Conservation (phyloP, 306 rosid genomes). For the Dalbergia cultrata region DNA sequence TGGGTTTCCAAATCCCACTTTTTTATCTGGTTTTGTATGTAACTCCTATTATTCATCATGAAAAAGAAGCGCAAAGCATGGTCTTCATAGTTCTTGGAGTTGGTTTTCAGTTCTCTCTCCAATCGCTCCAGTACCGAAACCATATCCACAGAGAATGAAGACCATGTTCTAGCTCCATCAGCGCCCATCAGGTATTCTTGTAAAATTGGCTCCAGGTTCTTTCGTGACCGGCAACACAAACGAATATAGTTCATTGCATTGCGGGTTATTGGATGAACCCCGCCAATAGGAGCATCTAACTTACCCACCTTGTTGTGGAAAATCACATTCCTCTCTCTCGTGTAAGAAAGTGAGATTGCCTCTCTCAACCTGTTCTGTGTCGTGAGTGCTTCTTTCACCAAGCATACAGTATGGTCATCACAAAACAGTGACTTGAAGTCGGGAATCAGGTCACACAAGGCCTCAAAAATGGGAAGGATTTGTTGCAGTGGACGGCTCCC, state of each 20-base stretch:
- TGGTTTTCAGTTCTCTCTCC: slow-evolving; percentile 71
- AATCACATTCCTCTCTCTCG: slow-evolving; percentile 52
- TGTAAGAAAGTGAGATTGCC: background rate
- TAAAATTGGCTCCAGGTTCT: slow-evolving; percentile 13
- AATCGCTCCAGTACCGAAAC: slow-evolving; percentile 68
- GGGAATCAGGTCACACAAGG: slow-evolving; percentile 61
- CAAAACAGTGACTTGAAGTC: slow-evolving; percentile 65
- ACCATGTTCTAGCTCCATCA: slow-evolving; percentile 25
- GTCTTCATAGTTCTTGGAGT: slow-evolving; percentile 66
- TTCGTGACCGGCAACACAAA: background rate
- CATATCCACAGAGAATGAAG: slow-evolving; percentile 62
- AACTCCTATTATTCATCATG: slow-evolving; percentile 76
- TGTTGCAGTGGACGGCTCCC: slow-evolving; percentile 70
- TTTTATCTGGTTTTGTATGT: slow-evolving; percentile 57
- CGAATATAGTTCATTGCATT: background rate
- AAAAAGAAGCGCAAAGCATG: slow-evolving; percentile 63
- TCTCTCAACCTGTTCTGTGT: background rate
- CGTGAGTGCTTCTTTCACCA: background rate
- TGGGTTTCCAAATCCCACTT: slow-evolving; percentile 55
- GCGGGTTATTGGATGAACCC: slow-evolving; percentile 3
- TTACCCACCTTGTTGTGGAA: background rate
- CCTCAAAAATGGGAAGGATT: slow-evolving; percentile 65
- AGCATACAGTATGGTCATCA: slow-evolving; percentile 50
- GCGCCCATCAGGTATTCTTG: slow-evolving; percentile 43
- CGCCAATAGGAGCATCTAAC: slow-evolving; percentile 35